phyloP scores from a whole-genome alignment of 2,329 filamentous ascomycete species.

The Penicillium glabrum region DNA sequence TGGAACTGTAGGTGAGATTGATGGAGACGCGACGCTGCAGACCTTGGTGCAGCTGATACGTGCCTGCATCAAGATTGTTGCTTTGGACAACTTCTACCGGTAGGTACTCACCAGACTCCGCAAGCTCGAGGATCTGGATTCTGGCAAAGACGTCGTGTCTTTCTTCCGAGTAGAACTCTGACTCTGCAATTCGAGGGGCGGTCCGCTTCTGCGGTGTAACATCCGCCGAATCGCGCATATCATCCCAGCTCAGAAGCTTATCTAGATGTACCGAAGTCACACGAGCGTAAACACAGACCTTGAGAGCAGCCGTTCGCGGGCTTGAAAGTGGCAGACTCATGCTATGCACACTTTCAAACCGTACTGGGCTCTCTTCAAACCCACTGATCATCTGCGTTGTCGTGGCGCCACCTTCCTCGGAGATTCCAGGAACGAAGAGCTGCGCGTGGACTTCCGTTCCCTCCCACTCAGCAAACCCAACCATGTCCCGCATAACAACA shows the following conservation, averaged over 20 bases:
- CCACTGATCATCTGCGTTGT: slow-evolving; percentile 92
- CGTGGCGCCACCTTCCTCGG: slow-evolving; percentile 85
- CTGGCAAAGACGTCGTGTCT: slow-evolving; percentile 89
- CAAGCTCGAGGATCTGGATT: slow-evolving; percentile 85
- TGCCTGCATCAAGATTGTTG: slow-evolving; percentile 79
- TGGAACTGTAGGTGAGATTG: slow-evolving; percentile 87
- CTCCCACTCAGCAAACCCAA: slow-evolving; percentile 93
- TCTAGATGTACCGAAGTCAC: slow-evolving; percentile 93
- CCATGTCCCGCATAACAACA: slow-evolving; percentile 94
- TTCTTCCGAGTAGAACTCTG: slow-evolving; percentile 90
- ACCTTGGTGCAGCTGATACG: slow-evolving; percentile 93
- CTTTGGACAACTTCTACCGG: slow-evolving; percentile 91
- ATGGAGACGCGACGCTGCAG: slow-evolving; percentile 85
- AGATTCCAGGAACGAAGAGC: slow-evolving; percentile 89
- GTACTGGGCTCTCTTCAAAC: slow-evolving; percentile 88
- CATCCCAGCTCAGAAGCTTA: slow-evolving; percentile 97
- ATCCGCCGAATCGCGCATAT: slow-evolving; percentile 78
- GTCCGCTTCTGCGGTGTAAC: slow-evolving; percentile 58
- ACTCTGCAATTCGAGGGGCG: slow-evolving; percentile 75
- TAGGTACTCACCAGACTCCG: slow-evolving; percentile 85
- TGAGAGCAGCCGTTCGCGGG: slow-evolving; percentile 70
- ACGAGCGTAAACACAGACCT: slow-evolving; percentile 87
- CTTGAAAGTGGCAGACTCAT: slow-evolving; percentile 88
- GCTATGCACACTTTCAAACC: slow-evolving; percentile 96
- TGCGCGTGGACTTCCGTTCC: slow-evolving; percentile 95